Conservation (phyloP, 1,284 basidiomycete species). For the Sanguinoderma infundibulare region DNA sequence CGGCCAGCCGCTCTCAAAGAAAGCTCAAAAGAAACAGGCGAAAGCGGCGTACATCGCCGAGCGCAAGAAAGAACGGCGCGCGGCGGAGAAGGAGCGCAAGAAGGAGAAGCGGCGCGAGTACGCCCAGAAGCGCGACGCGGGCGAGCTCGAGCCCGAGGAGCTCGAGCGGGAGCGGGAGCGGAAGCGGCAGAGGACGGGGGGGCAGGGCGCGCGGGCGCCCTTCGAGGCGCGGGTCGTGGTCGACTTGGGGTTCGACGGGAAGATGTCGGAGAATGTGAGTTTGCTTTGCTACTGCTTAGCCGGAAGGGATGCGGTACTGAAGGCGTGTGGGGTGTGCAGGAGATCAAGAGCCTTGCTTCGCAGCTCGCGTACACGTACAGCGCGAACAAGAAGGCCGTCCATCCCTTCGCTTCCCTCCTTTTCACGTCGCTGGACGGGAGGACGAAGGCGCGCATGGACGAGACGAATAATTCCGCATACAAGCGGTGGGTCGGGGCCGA, state of each 20-base stretch:
- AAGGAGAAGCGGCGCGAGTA: slow-evolving; percentile 66
- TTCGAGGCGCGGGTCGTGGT: slow-evolving; percentile 84
- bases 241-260: slow-evolving; percentile 93
- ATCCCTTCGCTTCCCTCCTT: slow-evolving; percentile 74
- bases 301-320: neutral
- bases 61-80: slow-evolving; percentile 76
- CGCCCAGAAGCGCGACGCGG: slow-evolving; percentile 58
- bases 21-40: slow-evolving; percentile 78
- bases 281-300: neutral
- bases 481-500: slow-evolving; percentile 82
- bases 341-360: slow-evolving; percentile 85
- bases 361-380: slow-evolving; percentile 93
- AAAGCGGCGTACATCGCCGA: slow-evolving; percentile 70
- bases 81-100: slow-evolving; percentile 72
- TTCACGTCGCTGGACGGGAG: slow-evolving; percentile 82
- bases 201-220: slow-evolving; percentile 40
- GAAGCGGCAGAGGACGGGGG: slow-evolving; percentile 46
- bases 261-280: slow-evolving; percentile 92
- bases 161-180: slow-evolving; percentile 42
- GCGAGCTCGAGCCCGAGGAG: slow-evolving; percentile 52
- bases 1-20: slow-evolving; percentile 76
- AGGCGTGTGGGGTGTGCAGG: slow-evolving; percentile 50
- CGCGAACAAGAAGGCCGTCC: slow-evolving; percentile 74
- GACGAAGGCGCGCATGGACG: slow-evolving; percentile 71
- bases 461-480: slow-evolving; percentile 70